These are phyloP conservation scores for Fusarium musae DNA, from an alignment of 2,329 filamentous ascomycete genomes.

Conservation along the genomic window DNA sequence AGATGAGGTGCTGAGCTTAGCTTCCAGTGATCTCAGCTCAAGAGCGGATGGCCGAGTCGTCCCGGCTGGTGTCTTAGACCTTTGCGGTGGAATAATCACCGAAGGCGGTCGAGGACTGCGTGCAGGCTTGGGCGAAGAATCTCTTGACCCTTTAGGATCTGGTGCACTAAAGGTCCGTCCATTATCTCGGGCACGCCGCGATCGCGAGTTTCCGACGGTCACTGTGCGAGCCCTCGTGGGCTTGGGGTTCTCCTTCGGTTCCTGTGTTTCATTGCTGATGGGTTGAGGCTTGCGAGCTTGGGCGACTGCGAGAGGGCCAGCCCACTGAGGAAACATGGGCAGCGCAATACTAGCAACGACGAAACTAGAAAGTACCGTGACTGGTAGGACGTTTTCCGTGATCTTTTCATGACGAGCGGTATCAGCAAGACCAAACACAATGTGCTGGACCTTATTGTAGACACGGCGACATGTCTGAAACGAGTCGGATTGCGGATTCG, in stretches of 20 bases:
- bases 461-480: slow-evolving; percentile 86
- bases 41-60: slow-evolving; percentile 61
- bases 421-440: slow-evolving; percentile 83
- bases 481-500: slow-evolving; percentile 77
- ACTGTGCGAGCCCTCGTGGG: slow-evolving; percentile 77
- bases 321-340: slow-evolving; percentile 80
- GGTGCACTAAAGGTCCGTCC: slow-evolving; percentile 58
- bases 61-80: slow-evolving; percentile 50
- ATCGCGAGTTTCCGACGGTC: slow-evolving; percentile 59
- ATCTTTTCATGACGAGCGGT: slow-evolving; percentile 77
- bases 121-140: slow-evolving; percentile 43
- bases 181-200: slow-evolving; percentile 59
- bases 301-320: slow-evolving; percentile 82
- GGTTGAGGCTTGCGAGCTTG: slow-evolving; percentile 80
- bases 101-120: slow-evolving; percentile 39
- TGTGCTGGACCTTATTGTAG: slow-evolving; percentile 89
- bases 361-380: slow-evolving; percentile 83
- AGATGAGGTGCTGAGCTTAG: slow-evolving; percentile 74
- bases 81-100: slow-evolving; percentile 37
- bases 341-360: slow-evolving; percentile 80
- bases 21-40: slow-evolving; percentile 66
- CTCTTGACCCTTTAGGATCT: slow-evolving; percentile 49
- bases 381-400: slow-evolving; percentile 82
- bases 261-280: slow-evolving; percentile 42
- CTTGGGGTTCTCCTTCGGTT: slow-evolving; percentile 55